These are phyloP conservation scores for Nepenthes alata DNA, from an alignment of 179 eudicot species.

Conservation along the genomic window DNA sequence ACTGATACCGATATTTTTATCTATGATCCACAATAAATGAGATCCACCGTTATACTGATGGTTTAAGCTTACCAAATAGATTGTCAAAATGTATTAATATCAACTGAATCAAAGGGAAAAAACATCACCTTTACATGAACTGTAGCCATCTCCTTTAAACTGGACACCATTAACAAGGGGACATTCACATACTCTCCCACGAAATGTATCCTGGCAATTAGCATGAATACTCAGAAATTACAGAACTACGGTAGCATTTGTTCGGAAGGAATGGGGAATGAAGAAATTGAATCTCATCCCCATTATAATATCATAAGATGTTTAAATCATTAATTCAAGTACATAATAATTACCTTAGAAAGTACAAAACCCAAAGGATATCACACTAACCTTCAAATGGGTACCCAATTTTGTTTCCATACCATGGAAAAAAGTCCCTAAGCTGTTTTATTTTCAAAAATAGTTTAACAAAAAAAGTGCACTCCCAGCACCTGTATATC, in stretches of 20 bases:
- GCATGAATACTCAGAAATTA: not conserved
- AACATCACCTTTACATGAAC: conserved; percentile 55
- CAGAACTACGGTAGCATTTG: not conserved
- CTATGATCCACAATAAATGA: too few species aligned
- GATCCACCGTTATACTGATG: not conserved
- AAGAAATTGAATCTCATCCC: not conserved
- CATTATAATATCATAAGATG: too few species aligned
- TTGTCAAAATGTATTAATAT: not conserved
- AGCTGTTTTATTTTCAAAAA: too few species aligned
- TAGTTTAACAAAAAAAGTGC: too few species aligned
- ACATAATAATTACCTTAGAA: too few species aligned
- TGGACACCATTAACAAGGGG: conserved; percentile 85
- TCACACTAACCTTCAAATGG: too few species aligned
- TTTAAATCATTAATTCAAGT: too few species aligned
- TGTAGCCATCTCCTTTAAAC: conserved; percentile 92
- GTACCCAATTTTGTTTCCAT: too few species aligned
- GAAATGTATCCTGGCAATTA: conserved; percentile 67
- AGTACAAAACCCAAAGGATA: too few species aligned
- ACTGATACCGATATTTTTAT: too few species aligned
- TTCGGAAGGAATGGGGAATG: not conserved
- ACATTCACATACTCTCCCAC: conserved; percentile 98
- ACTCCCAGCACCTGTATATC: too few species aligned
- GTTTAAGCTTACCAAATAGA: not conserved
- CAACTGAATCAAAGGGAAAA: not conserved
- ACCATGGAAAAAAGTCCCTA: too few species aligned